Evolutionary conservation across 2,329 filamentous ascomycete species (phyloP), one percentile per base, ranked within the genome.

Genomic region (Alternaria longipes): DNA sequence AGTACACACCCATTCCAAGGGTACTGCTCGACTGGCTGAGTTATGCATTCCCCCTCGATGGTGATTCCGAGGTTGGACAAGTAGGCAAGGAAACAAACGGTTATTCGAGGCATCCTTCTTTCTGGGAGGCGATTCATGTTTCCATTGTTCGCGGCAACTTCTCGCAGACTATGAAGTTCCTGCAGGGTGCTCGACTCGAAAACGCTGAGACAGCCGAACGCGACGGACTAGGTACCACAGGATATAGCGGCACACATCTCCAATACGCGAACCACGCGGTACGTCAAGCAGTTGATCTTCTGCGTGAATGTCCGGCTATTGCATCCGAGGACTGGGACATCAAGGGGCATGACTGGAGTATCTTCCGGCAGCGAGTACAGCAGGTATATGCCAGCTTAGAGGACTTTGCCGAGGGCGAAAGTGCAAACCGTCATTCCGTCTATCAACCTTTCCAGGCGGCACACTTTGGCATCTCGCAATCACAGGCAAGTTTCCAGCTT

Each of bases 1-100:
- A 70, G 4, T 76, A 70, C 51, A 75, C 73, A 2, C 85, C 91
- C 0, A 82, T 96, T 18, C 92, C 94, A 1, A 89, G 90, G 72
- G 86, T 93, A 16, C 82, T 98, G 14, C 89, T 97, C 63, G 86
- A 91, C 70, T 98, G 94, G 94, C 84, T 97, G 65, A 86, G 91
- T 56, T 84, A 84, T 16, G 87, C 92, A 72, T 92, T 97, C 74
- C 88, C 91, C 74, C 88, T 91, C 64, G 85, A 90, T 26, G 84
- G 85, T 2, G 1, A 30, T 30, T 84, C 87, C 53, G 90, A 94
- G 70, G 82, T 91, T 24, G 83, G 87, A 38, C 83, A 88, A 4
- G 85, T 97, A 24, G 81, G 86, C 63, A 83, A 84, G 28, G 81
- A 89, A 68, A 84, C 84, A 46, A 91, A 91, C 1, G 91, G 91